Base-by-base conservation (phyloP, 2,329 filamentous ascomycete species). In the Pseudopyricularia javanii region DNA sequence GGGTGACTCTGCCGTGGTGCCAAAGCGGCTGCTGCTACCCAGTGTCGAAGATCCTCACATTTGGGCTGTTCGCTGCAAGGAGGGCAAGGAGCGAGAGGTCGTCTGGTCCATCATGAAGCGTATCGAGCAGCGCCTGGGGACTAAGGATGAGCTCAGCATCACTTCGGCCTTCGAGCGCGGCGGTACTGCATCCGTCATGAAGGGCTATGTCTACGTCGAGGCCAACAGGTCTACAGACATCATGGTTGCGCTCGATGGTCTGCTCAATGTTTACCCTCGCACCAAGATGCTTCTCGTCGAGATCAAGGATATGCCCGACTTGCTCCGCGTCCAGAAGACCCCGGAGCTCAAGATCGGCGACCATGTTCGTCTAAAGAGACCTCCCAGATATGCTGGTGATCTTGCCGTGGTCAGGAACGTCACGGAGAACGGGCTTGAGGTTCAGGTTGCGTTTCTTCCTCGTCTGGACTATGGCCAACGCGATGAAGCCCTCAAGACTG, bases 261-360 rank as follows among this genome's bases (percentile, higher is more conserved):
- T 98, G 62, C 80, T 88, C 56, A 90, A 95, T 63, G 86, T 95
- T 35, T 98, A 96, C 66, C 88, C 91, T 52, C 83, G 89, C 54
- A 86, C 82, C 28, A 93, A 90, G 68, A 85, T 93, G 71, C 80
- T 91, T 47, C 74, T 97, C 51, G 89, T 98, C 43, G 88, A 93
- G 49, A 90, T 97, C 62, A 95, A 95, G 67, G 93, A 98, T 68
- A 95, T 96, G 84, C 91, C 93, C 2, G 93, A 97, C 68, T 78
- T 98, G n/a, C 76, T 98, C 17, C 83, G 90, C 51, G 88, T 95
- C 28, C 84, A 82, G 56, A 95, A 95, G 71, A 91, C 86, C 3
- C 87, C 90, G 49, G 83, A 83, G 26, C 74, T 98, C 33, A 83
- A 93, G 60, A 86, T 86, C 9, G 91, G 91, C 57, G 89, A 89